Conservation (phyloP, 768 basidiomycete species). For the Collybia sp. region DNA sequence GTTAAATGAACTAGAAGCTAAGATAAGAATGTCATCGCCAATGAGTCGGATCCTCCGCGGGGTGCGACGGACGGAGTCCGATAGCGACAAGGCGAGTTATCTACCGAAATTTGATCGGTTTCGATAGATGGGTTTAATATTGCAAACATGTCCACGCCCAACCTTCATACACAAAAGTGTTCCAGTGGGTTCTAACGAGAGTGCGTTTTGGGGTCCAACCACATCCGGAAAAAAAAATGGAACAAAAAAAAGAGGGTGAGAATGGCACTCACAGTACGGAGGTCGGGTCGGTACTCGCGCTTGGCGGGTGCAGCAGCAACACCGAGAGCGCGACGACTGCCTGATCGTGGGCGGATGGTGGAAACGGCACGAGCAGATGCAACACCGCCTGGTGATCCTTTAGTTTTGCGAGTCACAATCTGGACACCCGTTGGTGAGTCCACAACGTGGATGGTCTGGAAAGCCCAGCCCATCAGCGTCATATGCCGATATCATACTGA, state of each 20-base stretch:
- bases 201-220: constrained; percentile 40
- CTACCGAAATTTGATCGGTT: constrained; percentile 60
- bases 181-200: constrained; percentile 94
- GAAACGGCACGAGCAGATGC: constrained; percentile 41
- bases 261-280: constrained; percentile 61
- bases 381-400: constrained; percentile 49
- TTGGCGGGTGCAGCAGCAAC: constrained; percentile 54
- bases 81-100: constrained; percentile 73
- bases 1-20: constrained; percentile 10
- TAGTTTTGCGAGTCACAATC: constrained; percentile 62
- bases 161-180: constrained; percentile 65
- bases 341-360: constrained; percentile 63
- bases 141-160: constrained; percentile 95
- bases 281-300: constrained; percentile 74
- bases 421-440: constrained; percentile 52
- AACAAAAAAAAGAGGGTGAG: constrained; percentile 7
- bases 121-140: constrained; percentile 48
- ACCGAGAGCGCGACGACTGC: constrained; percentile 66
- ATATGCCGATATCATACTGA: not conserved
- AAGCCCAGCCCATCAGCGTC: constrained; percentile 1
- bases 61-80: constrained; percentile 60
- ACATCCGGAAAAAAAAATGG: constrained; percentile 7
- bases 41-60: constrained; percentile 66
- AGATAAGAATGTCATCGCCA: constrained; percentile 54
- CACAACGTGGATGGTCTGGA: constrained; percentile 61